A percentile compares a stretch with the other conserved stretches of the same genome.
Evolutionary conservation across 2,329 filamentous ascomycete species (phyloP).

Genomic region (Pseudopyricularia javanii): DNA sequence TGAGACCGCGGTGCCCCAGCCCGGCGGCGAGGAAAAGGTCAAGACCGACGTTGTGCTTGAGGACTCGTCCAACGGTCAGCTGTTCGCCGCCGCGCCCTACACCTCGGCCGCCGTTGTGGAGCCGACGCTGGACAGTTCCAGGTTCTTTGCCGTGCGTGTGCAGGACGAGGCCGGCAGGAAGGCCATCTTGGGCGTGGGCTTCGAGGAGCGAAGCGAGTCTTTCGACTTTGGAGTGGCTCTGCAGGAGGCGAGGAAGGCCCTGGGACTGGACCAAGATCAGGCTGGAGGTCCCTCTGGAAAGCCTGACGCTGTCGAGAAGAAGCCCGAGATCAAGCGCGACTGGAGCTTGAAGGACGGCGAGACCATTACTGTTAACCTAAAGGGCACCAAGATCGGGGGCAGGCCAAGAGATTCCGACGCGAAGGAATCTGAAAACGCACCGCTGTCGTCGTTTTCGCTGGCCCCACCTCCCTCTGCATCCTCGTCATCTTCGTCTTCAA

Average conservation of each 20-base stretch:
- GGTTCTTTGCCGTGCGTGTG: conserved; percentile 77
- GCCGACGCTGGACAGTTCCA: conserved; percentile 63
- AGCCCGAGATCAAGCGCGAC: conserved; percentile 50
- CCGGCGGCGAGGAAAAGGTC: conserved; percentile 35
- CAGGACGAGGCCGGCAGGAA: conserved; percentile 64
- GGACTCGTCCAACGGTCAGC: conserved; percentile 56
- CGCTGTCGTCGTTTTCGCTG: conserved; percentile 53
- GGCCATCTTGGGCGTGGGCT: conserved; percentile 72
- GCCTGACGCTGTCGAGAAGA: conserved; percentile 14
- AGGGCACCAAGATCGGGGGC: conserved; percentile 37
- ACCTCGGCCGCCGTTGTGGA: conserved; percentile 54
- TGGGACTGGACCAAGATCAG: conserved; percentile 50
- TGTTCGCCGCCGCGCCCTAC: conserved; percentile 81
- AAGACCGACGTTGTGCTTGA: conserved; percentile 70
- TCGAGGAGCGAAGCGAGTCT: conserved; percentile 74
- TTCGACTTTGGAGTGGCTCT: conserved; percentile 76
- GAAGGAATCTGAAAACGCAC: conserved; percentile 16
- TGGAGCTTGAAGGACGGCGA: conserved; percentile 82
- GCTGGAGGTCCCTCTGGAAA: conserved; percentile 14
- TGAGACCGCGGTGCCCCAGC: conserved; percentile 51
- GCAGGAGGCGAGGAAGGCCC: conserved; percentile 62
- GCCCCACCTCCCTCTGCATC: conserved; percentile 51
- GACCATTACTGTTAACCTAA: conserved; percentile 73
- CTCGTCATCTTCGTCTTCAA: conserved; percentile 2
- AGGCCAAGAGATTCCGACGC: conserved; percentile 19